phyloP scores from a whole-genome alignment of 192 early-diverging fungal species.

The Rhizoclosmatium globosum region DNA sequence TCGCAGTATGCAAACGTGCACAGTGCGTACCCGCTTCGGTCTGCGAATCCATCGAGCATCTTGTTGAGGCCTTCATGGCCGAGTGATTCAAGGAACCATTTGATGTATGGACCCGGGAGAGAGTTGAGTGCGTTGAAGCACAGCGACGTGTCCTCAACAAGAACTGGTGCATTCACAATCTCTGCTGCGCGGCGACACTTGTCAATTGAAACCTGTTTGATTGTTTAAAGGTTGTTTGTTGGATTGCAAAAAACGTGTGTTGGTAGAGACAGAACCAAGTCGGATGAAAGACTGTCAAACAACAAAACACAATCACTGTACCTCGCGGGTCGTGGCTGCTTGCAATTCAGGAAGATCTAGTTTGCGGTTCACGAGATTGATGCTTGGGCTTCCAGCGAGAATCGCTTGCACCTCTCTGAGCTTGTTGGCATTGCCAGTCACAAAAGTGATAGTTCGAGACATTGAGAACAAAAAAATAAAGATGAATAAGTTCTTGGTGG shows the following conservation, averaged over 20 bases:
- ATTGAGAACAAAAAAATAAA: no score
- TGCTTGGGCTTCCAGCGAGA: constrained; percentile 52
- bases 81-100: constrained; percentile 91
- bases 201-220: constrained; percentile 64
- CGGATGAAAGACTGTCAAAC: background rate
- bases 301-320: background rate
- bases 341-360: constrained; percentile 95
- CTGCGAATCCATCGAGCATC: constrained; percentile 80
- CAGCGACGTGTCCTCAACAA: constrained; percentile 94
- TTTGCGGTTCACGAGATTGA: constrained; percentile 72
- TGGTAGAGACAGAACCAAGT: background rate
- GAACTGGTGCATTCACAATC: constrained; percentile 47
- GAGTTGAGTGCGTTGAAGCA: constrained; percentile 92
- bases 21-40: constrained; percentile 72
- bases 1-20: constrained; percentile 92
- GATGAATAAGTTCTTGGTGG: no score
- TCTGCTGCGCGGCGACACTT: constrained; percentile 83
- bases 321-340: constrained; percentile 72
- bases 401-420: constrained; percentile 88
- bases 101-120: constrained; percentile 94
- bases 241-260: no score
- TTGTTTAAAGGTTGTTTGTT: no score
- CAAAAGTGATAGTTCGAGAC: constrained; percentile 68
- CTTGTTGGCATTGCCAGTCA: constrained; percentile 98
- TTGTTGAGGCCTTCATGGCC: constrained; percentile 83